Base-by-base conservation (phyloP, 2,329 filamentous ascomycete species). In the Cladophialophora chaetospira region DNA sequence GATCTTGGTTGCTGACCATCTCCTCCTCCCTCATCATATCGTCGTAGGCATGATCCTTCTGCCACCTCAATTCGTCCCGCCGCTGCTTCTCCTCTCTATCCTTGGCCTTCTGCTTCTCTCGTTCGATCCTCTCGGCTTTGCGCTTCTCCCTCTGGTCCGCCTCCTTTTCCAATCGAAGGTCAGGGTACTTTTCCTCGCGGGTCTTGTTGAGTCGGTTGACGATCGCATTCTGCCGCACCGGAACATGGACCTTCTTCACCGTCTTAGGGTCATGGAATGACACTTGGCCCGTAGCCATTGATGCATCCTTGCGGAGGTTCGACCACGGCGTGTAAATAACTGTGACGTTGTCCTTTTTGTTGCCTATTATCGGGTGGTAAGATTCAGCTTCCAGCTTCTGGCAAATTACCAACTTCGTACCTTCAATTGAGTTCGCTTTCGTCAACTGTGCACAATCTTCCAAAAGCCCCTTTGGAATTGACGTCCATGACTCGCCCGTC, bases 161-260 rank as follows among this genome's bases (percentile, higher is more conserved):
- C 53, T 96, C 91, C 70, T 87, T 89, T 76, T 97, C 92, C 69
- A 87, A 84, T 57, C 82, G 79, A 10, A 99, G 77, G 70, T 97
- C 90, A 0, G 93, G 91, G 70, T 87, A 90, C 72, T 87, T 89
- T 76, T 97, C 93, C 29, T 89, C 84, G 66, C 88, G 91, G 31
- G 94, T 99, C 81, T 97, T 99, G 79, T 97, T 97, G 63, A 99
- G 83, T n/a, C 94, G 86, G 77, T 99, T 99, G 77, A 99, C 85
- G 68, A 97, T 91, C 47, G 86, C 77, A 72, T 99, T 99, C 71
- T 95, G 89, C 50, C 93, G 84, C 69, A 87, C 82, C 9, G 85
- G 73, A 13, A 99, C 88, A 55, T 95, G 84, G 56, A 96, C 78
- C 65, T 87, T 87, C 76, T 88, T 92, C 63, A 97, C 91, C 77